Conservation (phyloP, 176 grass and related monocot species). For the Canna indica region DNA sequence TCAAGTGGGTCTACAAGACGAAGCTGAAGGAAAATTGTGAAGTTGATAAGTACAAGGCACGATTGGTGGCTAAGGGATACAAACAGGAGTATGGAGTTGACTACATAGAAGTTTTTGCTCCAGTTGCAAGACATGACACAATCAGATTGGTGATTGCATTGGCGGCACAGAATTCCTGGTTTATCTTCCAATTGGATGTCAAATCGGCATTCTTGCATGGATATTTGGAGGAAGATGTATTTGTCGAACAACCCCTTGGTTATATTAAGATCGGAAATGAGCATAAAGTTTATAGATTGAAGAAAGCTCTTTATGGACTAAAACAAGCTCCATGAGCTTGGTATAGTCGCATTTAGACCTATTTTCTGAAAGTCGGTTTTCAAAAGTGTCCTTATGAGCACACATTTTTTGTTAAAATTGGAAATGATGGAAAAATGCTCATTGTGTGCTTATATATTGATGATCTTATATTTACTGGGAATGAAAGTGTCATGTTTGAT, state of each 20-base stretch:
- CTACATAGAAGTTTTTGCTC: no score
- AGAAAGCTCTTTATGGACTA: no score
- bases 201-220: not conserved
- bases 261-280: not conserved
- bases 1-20: not conserved
- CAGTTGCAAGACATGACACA: no score
- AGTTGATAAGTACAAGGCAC: not conserved
- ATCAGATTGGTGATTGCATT: not conserved
- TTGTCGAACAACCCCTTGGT: not conserved
- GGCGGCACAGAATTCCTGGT: constrained; percentile 1
- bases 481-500: no score
- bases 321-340: no score
- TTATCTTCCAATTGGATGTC: not conserved
- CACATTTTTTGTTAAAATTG: no score
- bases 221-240: not conserved
- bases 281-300: no score
- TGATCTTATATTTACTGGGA: no score
- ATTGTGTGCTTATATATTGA: constrained; percentile 5
- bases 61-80: not conserved
- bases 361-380: not conserved
- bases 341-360: not conserved
- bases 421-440: not conserved
- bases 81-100: not conserved
- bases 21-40: not conserved
- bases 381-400: constrained; percentile 2